phyloP scores from a whole-genome alignment of 2,329 filamentous ascomycete species.

The Stemphylium beticola region DNA sequence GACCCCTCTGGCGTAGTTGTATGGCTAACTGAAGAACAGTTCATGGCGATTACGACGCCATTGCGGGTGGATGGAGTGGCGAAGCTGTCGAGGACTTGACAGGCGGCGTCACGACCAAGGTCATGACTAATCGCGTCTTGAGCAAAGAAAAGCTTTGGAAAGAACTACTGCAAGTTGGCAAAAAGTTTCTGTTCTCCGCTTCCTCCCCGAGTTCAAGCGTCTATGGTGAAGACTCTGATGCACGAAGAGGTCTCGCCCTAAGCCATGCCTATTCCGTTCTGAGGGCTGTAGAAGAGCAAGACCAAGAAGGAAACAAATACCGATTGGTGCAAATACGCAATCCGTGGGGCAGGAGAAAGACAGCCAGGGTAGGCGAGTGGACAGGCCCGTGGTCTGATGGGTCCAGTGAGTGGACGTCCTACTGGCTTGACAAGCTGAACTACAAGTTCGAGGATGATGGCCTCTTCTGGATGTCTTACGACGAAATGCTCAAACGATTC shows the following conservation, averaged over 20 bases:
- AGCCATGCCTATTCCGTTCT: constrained; percentile 64
- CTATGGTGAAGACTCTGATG: constrained; percentile 65
- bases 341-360: constrained; percentile 72
- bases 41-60: constrained; percentile 77
- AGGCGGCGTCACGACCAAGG: constrained; percentile 72
- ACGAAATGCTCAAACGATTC: constrained; percentile 63
- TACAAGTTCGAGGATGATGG: constrained; percentile 80
- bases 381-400: constrained; percentile 82
- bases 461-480: constrained; percentile 66
- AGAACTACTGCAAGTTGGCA: constrained; percentile 74
- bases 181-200: constrained; percentile 77
- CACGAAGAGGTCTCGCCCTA: constrained; percentile 52
- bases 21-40: constrained; percentile 48
- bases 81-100: constrained; percentile 63
- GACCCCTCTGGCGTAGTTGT: neutral
- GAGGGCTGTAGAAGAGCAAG: constrained; percentile 62
- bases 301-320: constrained; percentile 38
- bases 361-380: constrained; percentile 64
- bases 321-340: constrained; percentile 72
- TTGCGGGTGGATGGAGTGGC: constrained; percentile 71
- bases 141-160: constrained; percentile 85
- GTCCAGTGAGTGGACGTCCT: constrained; percentile 80
- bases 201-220: constrained; percentile 52
- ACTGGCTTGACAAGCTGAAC: constrained; percentile 73
- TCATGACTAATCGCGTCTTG: constrained; percentile 71